These are phyloP conservation scores for Bacidia rubella DNA, from an alignment of 495 filamentous ascomycete species.

Conservation along the genomic window DNA sequence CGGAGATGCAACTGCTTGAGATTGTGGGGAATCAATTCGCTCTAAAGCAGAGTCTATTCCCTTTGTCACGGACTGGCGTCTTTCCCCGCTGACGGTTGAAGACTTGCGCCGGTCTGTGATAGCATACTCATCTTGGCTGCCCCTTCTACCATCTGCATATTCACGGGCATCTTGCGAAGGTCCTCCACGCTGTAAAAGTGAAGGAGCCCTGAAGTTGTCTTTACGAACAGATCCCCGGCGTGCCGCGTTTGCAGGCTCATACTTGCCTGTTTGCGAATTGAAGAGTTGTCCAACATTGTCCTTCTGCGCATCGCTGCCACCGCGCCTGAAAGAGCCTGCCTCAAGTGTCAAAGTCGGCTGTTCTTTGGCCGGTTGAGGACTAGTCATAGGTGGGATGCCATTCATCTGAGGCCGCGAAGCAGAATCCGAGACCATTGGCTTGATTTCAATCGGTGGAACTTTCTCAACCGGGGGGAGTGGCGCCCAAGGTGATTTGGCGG, in stretches of 20 bases:
- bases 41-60: constrained; percentile 32
- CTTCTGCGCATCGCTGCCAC: constrained; percentile 60
- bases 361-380: constrained; percentile 30
- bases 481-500: constrained; percentile 86
- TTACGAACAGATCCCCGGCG: constrained; percentile 55
- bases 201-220: constrained; percentile 58
- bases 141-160: constrained; percentile 71
- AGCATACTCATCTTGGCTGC: constrained; percentile 48
- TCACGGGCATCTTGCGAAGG: constrained; percentile 40
- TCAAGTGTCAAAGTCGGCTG: constrained; percentile 67
- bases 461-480: constrained; percentile 71
- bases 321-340: constrained; percentile 84
- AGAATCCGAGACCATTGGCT: constrained; percentile 23
- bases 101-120: constrained; percentile 72
- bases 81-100: constrained; percentile 91
- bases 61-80: constrained; percentile 41
- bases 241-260: constrained; percentile 69
- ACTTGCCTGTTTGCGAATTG: constrained; percentile 87
- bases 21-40: constrained; percentile 21
- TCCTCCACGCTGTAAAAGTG: constrained; percentile 62
- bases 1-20: constrained; percentile 13
- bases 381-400: constrained; percentile 23
- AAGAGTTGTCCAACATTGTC: constrained; percentile 63
- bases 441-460: constrained; percentile 49
- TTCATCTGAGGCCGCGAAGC: constrained; percentile 20